Percentiles rank a stretch among this genome's conserved stretches.
These are phyloP conservation scores for Kluyveromyces marxianus DNA, from an alignment of 1,139 yeast species.

Conservation along the genomic window DNA sequence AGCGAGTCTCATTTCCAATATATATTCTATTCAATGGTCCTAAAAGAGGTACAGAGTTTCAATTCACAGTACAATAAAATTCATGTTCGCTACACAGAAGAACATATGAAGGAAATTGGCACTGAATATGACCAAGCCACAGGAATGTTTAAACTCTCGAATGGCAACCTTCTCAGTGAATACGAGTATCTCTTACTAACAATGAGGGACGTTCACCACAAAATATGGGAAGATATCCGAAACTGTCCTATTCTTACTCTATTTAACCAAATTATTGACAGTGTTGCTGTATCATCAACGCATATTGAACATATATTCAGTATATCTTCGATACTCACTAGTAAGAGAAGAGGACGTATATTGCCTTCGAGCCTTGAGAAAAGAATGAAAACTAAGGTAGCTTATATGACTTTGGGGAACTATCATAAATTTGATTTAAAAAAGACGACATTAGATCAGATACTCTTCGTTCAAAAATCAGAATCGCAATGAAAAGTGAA, in stretches of 20 bases:
- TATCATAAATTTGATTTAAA: conserved; percentile 3
- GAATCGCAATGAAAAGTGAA: background rate
- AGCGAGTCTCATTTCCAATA: background rate
- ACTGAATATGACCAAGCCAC: background rate
- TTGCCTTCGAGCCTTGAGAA: conserved; percentile 1
- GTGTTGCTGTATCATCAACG: conserved; percentile 5
- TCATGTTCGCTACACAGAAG: conserved; percentile 2
- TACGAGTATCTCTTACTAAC: conserved; percentile 5
- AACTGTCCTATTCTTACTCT: conserved; percentile 1
- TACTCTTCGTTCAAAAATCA: background rate
- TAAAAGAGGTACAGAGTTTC: conserved; percentile 2
- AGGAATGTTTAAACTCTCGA: background rate
- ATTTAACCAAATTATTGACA: conserved; percentile 3
- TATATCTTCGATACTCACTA: conserved; percentile 3
- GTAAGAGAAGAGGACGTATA: conserved; percentile 4
- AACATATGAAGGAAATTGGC: background rate
- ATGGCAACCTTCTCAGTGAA: conserved; percentile 1
- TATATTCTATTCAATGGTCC: conserved; percentile 2
- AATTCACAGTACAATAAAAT: conserved; percentile 5
- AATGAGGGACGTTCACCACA: conserved; percentile 4
- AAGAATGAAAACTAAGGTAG: conserved; percentile 4
- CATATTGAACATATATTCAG: conserved; percentile 5
- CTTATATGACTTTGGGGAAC: conserved; percentile 3
- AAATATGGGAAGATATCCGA: conserved; percentile 4
- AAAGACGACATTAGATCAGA: conserved; percentile 1